A percentile compares a stretch with the other conserved stretches of the same genome.
phyloP scores from a whole-genome alignment of 371 early-diverging fungal species.

The Lichtheimia corymbifera region DNA sequence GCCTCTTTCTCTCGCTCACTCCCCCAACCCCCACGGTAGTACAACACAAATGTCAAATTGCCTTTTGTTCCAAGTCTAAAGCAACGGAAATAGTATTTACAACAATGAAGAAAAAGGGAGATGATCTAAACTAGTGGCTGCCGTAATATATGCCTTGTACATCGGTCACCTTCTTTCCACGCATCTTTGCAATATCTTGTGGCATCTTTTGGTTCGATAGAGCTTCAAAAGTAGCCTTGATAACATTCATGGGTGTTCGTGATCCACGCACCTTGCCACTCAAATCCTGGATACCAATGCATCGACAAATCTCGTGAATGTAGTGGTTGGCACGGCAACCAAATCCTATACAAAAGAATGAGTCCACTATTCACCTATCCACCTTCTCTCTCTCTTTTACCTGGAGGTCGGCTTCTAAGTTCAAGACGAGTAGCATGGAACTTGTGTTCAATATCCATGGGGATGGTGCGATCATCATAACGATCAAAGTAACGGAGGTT shows the following conservation, averaged over 20 bases:
- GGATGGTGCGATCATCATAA: conserved; percentile 94
- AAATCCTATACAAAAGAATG: conserved; percentile 62
- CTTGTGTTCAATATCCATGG: conserved; percentile 85
- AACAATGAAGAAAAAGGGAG: too few relatives aligned
- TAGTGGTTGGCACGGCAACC: conserved; percentile 91
- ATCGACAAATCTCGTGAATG: conserved; percentile 95
- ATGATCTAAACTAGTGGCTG: conserved; percentile 22
- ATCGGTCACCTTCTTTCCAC: conserved; percentile 91
- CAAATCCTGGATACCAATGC: conserved; percentile 92
- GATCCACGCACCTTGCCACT: conserved; percentile 92
- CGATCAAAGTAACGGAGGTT: conserved; percentile 84
- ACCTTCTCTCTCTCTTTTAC: conserved; percentile 34
- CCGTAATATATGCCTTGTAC: conserved; percentile 84
- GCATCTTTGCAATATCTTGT: conserved; percentile 82
- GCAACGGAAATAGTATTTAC: too few relatives aligned
- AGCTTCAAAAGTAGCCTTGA: conserved; percentile 95
- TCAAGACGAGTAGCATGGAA: conserved; percentile 86
- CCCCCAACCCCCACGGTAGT: too few relatives aligned
- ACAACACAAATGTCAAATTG: too few relatives aligned
- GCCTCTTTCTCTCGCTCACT: too few relatives aligned
- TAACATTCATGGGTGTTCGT: conserved; percentile 95
- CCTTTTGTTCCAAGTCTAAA: too few relatives aligned
- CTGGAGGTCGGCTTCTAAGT: conserved; percentile 89
- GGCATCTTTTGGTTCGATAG: conserved; percentile 83
- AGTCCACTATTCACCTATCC: neutral